Base-by-base conservation (phyloP, 176 grass and related monocot genomes). In the Metroxylon sagu region DNA sequence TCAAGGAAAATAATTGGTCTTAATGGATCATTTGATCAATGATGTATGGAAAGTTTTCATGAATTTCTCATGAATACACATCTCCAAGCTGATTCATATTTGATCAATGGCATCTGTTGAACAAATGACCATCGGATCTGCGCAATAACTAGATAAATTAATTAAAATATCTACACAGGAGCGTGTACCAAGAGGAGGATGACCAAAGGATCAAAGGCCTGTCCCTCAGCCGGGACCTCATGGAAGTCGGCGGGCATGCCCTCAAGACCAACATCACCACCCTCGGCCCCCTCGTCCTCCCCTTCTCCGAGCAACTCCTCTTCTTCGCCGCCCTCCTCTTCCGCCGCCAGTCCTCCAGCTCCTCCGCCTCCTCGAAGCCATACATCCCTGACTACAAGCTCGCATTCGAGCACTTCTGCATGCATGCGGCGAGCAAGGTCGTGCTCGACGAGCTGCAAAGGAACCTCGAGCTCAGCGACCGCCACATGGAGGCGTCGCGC, bases 231-330 rank as follows among this genome's bases (percentile, higher is more conserved):
- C 87, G 93, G 12, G 93, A 97, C 78, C 93, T 97, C 2, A 64
- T 91, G 21, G 93, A 97, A 77, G 87, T 97, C 23, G 93, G 93
- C 1, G 93, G 93, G 1, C 80, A 97, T 55, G 93, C 93, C 26
- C 87, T 97, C 56, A 91, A 97, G 76, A 86, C 93, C 66, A 91
- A 97, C 93, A 97, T 97, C 87, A 97, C 93, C 54, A 97, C 93
- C 26, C 72, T 97, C 6, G 87, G 83, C 7, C 93, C 87, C 2
- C 87, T 91, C 18, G 93, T 97, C 18, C 87, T 97, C 23, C 93
- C 93, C 2, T 91, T 97, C 70, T 91, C 93, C 1, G 93, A 97
- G 87, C 93, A 97, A 69, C 68, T 97, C 19, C 65, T 97, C 43
- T 97, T 97, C 83, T 91, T 97, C 68, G 87, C 93, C 2, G 78